A percentile compares a stretch with the other conserved stretches of the same genome.
Conservation (phyloP, 2,329 filamentous ascomycete genomes). For the Graphium sp. region DNA sequence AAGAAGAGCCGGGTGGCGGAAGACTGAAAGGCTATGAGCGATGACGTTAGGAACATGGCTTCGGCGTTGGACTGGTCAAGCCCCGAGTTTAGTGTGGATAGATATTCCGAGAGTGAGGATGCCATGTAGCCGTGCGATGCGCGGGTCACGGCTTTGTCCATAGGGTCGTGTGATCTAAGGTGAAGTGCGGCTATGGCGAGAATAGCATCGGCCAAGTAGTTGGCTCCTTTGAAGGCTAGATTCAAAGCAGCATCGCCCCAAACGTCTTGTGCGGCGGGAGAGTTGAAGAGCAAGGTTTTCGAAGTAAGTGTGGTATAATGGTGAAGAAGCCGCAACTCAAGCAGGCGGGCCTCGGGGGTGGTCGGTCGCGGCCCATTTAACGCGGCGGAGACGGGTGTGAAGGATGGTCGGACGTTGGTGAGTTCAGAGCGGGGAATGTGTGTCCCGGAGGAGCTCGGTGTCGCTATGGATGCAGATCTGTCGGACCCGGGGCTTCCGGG, state of each 20-base stretch:
- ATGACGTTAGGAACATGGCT: constrained; percentile 43
- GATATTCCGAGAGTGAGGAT: constrained; percentile 44
- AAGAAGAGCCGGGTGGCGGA: constrained; percentile 45
- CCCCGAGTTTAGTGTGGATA: constrained; percentile 34
- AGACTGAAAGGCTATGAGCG: constrained; percentile 51
- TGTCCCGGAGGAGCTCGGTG: constrained; percentile 9
- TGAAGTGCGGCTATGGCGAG: constrained; percentile 48
- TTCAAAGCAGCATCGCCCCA: constrained; percentile 44
- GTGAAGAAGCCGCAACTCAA: constrained; percentile 47
- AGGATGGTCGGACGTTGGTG: constrained; percentile 1
- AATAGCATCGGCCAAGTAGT: constrained; percentile 45
- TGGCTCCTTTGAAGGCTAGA: constrained; percentile 40
- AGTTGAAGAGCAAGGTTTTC: constrained; percentile 39
- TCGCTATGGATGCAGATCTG: too few relatives aligned
- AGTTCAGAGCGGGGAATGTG: constrained; percentile 7
- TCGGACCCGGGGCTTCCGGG: constrained; percentile 7
- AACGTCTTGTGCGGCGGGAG: constrained; percentile 31
- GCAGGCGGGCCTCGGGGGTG: constrained; percentile 21
- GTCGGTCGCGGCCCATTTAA: constrained; percentile 7
- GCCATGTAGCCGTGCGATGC: constrained; percentile 51
- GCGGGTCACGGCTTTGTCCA: constrained; percentile 41
- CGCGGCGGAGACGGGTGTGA: constrained; percentile 8
- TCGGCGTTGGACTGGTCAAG: constrained; percentile 43
- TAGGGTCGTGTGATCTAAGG: constrained; percentile 34
- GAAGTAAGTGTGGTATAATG: constrained; percentile 45